A percentile compares a stretch with the other conserved stretches of the same genome.
Conservation (phyloP, 768 basidiomycete species). For the Mycena polygramma region DNA sequence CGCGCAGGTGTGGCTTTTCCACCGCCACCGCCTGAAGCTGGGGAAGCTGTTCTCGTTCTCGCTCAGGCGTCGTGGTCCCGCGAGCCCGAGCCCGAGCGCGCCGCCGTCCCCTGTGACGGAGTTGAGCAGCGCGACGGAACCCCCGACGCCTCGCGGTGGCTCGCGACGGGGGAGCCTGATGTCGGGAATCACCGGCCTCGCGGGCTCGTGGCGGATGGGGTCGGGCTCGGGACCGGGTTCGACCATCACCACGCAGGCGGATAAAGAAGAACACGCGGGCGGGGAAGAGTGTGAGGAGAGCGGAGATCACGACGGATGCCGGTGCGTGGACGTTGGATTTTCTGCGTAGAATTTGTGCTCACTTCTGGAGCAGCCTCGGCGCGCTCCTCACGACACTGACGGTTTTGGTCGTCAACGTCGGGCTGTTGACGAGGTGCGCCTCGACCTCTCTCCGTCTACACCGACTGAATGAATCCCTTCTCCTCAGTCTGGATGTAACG, state of each 20-base stretch:
- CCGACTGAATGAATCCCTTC: neutral
- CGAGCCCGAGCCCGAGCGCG: neutral
- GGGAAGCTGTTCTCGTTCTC: slow-evolving; percentile 44
- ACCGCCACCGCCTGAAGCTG: slow-evolving; percentile 46
- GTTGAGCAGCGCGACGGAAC: slow-evolving; percentile 3
- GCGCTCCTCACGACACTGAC: slow-evolving; percentile 49
- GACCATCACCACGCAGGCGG: slow-evolving; percentile 24
- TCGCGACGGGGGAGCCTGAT: slow-evolving; percentile 25
- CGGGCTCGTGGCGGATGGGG: slow-evolving; percentile 28
- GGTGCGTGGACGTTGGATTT: slow-evolving; percentile 5
- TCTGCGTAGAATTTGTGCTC: neutral
- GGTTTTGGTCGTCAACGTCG: slow-evolving; percentile 51
- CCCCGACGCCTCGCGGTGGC: slow-evolving; percentile 3
- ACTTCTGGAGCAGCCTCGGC: slow-evolving; percentile 41
- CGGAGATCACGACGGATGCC: slow-evolving; percentile 27
- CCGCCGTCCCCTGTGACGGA: slow-evolving; percentile 15
- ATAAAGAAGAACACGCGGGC: slow-evolving; percentile 9
- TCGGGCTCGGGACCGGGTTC: slow-evolving; percentile 23
- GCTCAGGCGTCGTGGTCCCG: slow-evolving; percentile 4
- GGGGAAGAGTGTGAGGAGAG: slow-evolving; percentile 1
- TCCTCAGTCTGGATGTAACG: slow-evolving; percentile 46
- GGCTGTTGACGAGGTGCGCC: slow-evolving; percentile 50
- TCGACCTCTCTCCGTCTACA: too few relatives aligned
- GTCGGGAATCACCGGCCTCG: slow-evolving; percentile 16
- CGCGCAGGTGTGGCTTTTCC: slow-evolving; percentile 45